A percentile compares a stretch with the other conserved stretches of the same genome.
Evolutionary conservation across 768 basidiomycete species (phyloP).

Genomic region (Lanmaoa rubissima): DNA sequence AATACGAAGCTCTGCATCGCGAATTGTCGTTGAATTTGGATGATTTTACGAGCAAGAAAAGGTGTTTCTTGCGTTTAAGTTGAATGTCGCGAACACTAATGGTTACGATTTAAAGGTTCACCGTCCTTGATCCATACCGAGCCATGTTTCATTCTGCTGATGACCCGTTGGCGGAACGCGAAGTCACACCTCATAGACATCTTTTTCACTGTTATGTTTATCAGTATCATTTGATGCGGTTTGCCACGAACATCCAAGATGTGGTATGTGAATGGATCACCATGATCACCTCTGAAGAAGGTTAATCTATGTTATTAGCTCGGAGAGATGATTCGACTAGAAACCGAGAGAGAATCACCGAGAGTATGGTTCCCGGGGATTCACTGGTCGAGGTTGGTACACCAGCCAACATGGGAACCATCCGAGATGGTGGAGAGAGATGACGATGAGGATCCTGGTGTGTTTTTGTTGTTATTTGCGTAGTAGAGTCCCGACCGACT

Average conservation of each 20-base stretch:
- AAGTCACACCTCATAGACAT: conserved; percentile 61
- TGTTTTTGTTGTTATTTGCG: neutral
- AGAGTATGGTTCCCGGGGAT: conserved; percentile 59
- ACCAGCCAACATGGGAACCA: conserved; percentile 46
- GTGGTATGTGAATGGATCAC: conserved; percentile 31
- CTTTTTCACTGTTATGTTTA: conserved; percentile 76
- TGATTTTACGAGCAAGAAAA: conserved; percentile 46
- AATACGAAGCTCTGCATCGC: conserved; percentile 37
- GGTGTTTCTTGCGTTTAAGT: conserved; percentile 37
- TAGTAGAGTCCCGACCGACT: neutral
- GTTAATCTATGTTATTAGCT: conserved; percentile 40
- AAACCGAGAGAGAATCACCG: conserved; percentile 41
- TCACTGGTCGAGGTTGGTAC: conserved; percentile 33
- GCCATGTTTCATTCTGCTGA: conserved; percentile 43
- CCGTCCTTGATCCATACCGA: conserved; percentile 62
- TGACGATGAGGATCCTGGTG: conserved; percentile 71
- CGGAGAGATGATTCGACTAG: conserved; percentile 53
- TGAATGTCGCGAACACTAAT: neutral
- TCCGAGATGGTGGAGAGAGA: conserved; percentile 42
- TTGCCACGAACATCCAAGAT: conserved; percentile 32
- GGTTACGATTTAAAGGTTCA: conserved; percentile 33
- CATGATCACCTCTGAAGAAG: neutral
- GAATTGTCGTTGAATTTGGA: conserved; percentile 40
- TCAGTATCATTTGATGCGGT: conserved; percentile 51
- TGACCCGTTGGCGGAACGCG: conserved; percentile 29